phyloP scores from a whole-genome alignment of 192 early-diverging fungal genomes.

The Linnemannia exigua region DNA sequence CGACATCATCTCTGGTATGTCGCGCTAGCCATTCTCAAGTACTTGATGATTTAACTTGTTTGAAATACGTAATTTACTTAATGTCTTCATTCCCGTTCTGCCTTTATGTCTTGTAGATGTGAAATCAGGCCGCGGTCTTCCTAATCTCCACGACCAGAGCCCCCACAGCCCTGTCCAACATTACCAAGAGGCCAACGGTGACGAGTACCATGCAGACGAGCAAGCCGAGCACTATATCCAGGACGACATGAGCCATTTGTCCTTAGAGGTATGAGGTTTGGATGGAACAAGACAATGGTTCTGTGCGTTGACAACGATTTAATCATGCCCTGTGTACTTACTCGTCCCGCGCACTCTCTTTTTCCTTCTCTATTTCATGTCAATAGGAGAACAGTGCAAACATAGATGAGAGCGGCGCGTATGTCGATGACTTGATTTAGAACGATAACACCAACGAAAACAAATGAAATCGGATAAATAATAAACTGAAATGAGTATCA shows the following conservation, averaged over 20 bases:
- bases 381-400: slow-evolving; percentile 23
- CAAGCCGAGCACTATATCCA: slow-evolving; percentile 25
- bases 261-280: slow-evolving; percentile 77
- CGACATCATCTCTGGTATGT: slow-evolving; percentile 73
- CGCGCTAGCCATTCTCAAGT: neutral
- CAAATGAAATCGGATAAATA: too few species aligned
- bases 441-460: neutral
- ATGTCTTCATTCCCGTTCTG: neutral
- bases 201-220: slow-evolving; percentile 11
- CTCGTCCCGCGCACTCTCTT: neutral
- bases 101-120: slow-evolving; percentile 18
- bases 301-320: too few species aligned
- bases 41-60: neutral
- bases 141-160: slow-evolving; percentile 9
- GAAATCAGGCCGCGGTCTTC: slow-evolving; percentile 30
- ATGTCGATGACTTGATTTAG: slow-evolving; percentile 39
- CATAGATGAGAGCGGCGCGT: slow-evolving; percentile 23
- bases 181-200: slow-evolving; percentile 6
- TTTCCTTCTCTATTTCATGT: neutral
- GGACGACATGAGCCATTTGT: slow-evolving; percentile 76
- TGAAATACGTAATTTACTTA: neutral
- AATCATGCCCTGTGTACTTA: neutral
- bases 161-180: slow-evolving; percentile 27
- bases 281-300: too few species aligned
- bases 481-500: too few species aligned